A percentile compares a stretch with the other conserved stretches of the same genome.
These are phyloP conservation scores for Psilocybe cyanescens DNA, from an alignment of 768 basidiomycete genomes.

Conservation along the genomic window DNA sequence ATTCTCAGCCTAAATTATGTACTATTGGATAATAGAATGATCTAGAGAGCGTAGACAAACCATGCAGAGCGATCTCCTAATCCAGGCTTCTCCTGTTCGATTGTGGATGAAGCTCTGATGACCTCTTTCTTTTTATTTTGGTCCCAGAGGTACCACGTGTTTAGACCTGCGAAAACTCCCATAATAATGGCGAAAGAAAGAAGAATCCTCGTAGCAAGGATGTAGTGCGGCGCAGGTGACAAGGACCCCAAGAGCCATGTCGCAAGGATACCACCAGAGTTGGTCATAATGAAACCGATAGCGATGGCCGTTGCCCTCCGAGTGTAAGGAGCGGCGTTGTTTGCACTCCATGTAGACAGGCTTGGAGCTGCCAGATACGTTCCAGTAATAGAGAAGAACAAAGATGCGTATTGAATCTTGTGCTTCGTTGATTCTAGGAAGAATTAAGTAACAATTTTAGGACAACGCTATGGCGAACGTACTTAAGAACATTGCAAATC, in stretches of 20 bases:
- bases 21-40: background rate
- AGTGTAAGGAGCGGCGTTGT: constrained; percentile 60
- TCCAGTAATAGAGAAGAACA: constrained; percentile 59
- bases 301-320: constrained; percentile 64
- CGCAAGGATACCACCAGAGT: constrained; percentile 61
- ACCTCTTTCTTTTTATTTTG: constrained; percentile 51
- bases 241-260: constrained; percentile 62
- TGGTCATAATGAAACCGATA: constrained; percentile 59
- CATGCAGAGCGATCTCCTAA: constrained; percentile 58
- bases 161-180: constrained; percentile 37
- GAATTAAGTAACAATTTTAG: too few species aligned
- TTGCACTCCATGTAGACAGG: constrained; percentile 61
- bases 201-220: constrained; percentile 46
- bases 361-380: constrained; percentile 58
- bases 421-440: constrained; percentile 38
- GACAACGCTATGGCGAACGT: constrained; percentile 16
- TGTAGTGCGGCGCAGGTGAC: constrained; percentile 53
- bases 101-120: constrained; percentile 32
- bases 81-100: constrained; percentile 39
- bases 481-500: constrained; percentile 62
- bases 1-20: too few species aligned
- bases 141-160: constrained; percentile 41
- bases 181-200: constrained; percentile 44
- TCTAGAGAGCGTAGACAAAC: constrained; percentile 54
- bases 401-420: constrained; percentile 52